These are phyloP conservation scores for Blastomyces silverae DNA, from an alignment of 2,329 filamentous ascomycete genomes.

Conservation along the genomic window DNA sequence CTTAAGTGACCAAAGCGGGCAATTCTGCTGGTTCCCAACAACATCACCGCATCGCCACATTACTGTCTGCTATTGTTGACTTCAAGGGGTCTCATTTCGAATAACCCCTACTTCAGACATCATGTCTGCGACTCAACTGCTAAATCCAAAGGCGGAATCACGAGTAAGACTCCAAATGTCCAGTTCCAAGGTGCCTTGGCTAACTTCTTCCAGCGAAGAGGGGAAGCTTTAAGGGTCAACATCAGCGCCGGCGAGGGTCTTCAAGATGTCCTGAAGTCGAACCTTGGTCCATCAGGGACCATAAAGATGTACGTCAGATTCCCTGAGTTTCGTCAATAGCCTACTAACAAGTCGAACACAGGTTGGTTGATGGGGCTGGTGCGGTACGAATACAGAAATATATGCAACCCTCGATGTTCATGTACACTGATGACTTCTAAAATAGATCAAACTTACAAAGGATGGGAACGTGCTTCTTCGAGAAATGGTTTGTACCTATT, in stretches of 20 bases:
- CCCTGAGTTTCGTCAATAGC: constrained; percentile 13
- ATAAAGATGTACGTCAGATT: constrained; percentile 72
- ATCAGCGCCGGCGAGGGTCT: constrained; percentile 92
- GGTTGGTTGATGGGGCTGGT: constrained; percentile 58
- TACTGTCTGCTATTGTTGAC: constrained; percentile 24
- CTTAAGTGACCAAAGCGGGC: constrained; percentile 28
- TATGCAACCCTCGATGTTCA: constrained; percentile 21
- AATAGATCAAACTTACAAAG: constrained; percentile 94
- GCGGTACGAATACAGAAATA: constrained; percentile 39
- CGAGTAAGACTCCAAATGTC: constrained; percentile 54
- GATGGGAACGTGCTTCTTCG: constrained; percentile 81
- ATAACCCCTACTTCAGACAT: constrained; percentile 27
- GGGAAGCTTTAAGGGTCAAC: constrained; percentile 94
- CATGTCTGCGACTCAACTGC: constrained; percentile 96
- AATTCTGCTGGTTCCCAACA: constrained; percentile 7
- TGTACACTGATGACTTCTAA: constrained; percentile 23
- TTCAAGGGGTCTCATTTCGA: constrained; percentile 22
- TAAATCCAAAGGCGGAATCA: constrained; percentile 98
- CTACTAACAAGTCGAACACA: constrained; percentile 30
- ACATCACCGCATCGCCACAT: constrained; percentile 12
- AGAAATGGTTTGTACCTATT: constrained; percentile 50
- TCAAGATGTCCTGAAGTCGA: constrained; percentile 91
- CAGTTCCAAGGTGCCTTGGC: constrained; percentile 31
- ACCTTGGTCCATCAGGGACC: constrained; percentile 85
- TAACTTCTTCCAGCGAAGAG: constrained; percentile 66